phyloP scores from a whole-genome alignment of 805 yeast genomes.

The Isabelozyma gotoi region DNA sequence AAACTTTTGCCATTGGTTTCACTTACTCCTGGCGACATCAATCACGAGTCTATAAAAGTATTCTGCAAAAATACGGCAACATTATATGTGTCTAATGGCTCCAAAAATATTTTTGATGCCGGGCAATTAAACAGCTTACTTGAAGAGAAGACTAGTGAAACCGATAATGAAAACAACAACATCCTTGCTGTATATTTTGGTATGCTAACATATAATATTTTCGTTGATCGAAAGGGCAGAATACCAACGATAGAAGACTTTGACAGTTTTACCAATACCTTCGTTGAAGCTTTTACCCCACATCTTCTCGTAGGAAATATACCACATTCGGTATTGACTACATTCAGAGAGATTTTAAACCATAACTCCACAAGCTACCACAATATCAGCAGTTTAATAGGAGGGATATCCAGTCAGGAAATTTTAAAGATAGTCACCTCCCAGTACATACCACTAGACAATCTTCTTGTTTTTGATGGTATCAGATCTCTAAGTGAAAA shows the following conservation, averaged over 20 bases:
- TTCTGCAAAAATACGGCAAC: slow-evolving; percentile 66
- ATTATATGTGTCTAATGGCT: slow-evolving; percentile 51
- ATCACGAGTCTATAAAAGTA: slow-evolving; percentile 33
- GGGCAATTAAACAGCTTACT: slow-evolving; percentile 13
- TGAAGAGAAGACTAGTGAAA: slow-evolving; percentile 9
- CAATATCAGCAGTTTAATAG: slow-evolving; percentile 67
- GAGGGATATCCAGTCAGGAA: slow-evolving; percentile 88
- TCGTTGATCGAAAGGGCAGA: slow-evolving; percentile 10
- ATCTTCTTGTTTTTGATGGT: slow-evolving; percentile 74
- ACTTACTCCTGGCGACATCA: slow-evolving; percentile 24
- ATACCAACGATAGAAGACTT: slow-evolving; percentile 21
- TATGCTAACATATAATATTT: slow-evolving; percentile 34
- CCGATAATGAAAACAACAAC: slow-evolving; percentile 11
- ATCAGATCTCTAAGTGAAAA: slow-evolving; percentile 48
- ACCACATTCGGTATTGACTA: slow-evolving; percentile 13
- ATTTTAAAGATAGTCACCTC: slow-evolving; percentile 69
- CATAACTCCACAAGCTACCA: slow-evolving; percentile 48
- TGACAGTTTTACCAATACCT: slow-evolving; percentile 16
- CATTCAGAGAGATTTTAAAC: slow-evolving; percentile 32
- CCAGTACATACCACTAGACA: slow-evolving; percentile 79
- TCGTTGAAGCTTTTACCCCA: slow-evolving; percentile 13
- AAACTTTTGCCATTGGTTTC: slow-evolving; percentile 24
- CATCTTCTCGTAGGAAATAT: slow-evolving; percentile 13
- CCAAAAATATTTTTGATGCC: slow-evolving; percentile 18
- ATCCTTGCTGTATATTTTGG: slow-evolving; percentile 41